Conservation (phyloP, 1,284 basidiomycete species). For the Caloboletus inedulis region DNA sequence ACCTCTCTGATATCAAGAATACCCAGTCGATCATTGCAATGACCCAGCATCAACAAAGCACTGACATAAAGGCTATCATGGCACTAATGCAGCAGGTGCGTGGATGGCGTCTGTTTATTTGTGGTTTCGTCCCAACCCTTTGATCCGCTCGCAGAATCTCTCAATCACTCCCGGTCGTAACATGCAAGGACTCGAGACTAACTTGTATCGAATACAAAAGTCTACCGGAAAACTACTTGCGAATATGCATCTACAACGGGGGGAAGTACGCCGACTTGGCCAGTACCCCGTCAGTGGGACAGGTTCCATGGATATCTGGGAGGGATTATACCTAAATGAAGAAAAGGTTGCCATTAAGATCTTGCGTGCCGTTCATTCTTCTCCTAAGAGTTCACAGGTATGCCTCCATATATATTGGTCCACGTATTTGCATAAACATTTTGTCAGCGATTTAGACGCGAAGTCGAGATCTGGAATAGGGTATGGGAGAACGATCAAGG, state of each 20-base stretch:
- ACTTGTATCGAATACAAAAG: conserved; percentile 48
- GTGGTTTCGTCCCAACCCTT: neutral
- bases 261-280: conserved; percentile 49
- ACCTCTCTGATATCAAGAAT: conserved; percentile 43
- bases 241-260: conserved; percentile 45
- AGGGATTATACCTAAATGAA: conserved; percentile 49
- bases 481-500: conserved; percentile 53
- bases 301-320: conserved; percentile 49
- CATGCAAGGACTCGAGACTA: conserved; percentile 44
- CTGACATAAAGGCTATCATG: conserved; percentile 41
- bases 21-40: conserved; percentile 36
- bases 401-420: conserved; percentile 3
- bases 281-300: conserved; percentile 48
- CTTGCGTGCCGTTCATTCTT: conserved; percentile 47
- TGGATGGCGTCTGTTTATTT: neutral
- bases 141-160: conserved; percentile 24
- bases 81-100: conserved; percentile 44
- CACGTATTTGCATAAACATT: conserved; percentile 2
- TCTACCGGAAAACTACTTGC: conserved; percentile 45
- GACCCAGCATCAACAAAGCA: conserved; percentile 31
- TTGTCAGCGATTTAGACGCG: conserved; percentile 47
- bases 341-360: conserved; percentile 57
- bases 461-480: conserved; percentile 52
- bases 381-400: conserved; percentile 43
- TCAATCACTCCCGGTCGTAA: conserved; percentile 31